A percentile compares a stretch with the other conserved stretches of the same genome.
Conservation (phyloP, 345 rosid species). For the Carallia pectinifolia region DNA sequence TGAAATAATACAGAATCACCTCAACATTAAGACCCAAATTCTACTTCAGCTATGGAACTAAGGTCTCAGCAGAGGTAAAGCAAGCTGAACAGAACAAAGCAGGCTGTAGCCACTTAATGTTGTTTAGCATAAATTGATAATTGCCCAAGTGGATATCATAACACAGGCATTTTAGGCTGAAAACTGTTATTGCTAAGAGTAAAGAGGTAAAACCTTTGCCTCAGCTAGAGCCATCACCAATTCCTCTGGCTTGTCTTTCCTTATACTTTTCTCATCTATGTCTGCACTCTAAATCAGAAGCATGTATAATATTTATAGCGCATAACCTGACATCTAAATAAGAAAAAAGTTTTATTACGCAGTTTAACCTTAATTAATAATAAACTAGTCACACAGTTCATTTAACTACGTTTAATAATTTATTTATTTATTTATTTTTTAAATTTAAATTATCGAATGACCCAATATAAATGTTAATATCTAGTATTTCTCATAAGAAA, state of each 20-base stretch:
- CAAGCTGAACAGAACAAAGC: too few species aligned
- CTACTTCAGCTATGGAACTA: too few species aligned
- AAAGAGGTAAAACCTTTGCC: slow-evolving; percentile 23
- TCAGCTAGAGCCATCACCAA: slow-evolving; percentile 34
- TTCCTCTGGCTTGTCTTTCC: slow-evolving; percentile 34
- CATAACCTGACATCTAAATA: background rate
- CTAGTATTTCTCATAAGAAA: background rate
- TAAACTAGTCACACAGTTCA: too few species aligned
- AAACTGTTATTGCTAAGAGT: background rate
- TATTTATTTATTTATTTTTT: too few species aligned
- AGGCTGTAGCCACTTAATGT: background rate
- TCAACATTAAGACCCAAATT: too few species aligned
- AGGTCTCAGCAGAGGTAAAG: too few species aligned
- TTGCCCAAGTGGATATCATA: background rate
- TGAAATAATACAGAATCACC: too few species aligned
- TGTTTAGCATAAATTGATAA: background rate
- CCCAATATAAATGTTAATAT: too few species aligned
- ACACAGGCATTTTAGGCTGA: background rate
- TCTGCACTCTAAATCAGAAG: slow-evolving; percentile 25
- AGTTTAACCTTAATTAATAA: too few species aligned
- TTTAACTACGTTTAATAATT: too few species aligned
- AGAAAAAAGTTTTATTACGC: background rate
- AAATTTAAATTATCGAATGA: too few species aligned
- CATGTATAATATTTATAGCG: background rate
- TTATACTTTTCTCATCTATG: slow-evolving; percentile 29